Base-by-base conservation (phyloP, 2,329 filamentous ascomycete species). In the Drechslerella dactyloides region DNA sequence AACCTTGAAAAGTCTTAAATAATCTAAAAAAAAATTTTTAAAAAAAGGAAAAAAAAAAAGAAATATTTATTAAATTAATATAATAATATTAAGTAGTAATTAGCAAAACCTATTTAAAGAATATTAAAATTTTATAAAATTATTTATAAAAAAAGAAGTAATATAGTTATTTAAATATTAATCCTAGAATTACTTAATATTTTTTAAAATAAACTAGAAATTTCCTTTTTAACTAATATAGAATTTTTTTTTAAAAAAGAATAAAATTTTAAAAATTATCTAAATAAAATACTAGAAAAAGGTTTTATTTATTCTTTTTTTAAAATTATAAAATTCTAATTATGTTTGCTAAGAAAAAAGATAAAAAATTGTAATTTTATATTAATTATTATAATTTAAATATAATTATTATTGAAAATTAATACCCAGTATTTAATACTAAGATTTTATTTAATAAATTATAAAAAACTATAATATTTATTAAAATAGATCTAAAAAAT, bases 101-200 rank as follows among this genome's bases (percentile, higher is more conserved):
- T 30, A 44, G 33, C 13, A 44, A 24, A 40, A 4, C n/a, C 3
- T 63, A 30, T 44, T 48, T 44, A 23, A 58, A 65, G 17, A 56
- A 37, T 62, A 56, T 53, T 7, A 23, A 53, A 54, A 62, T 5
- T 62, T 55, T 53, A 35, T 51, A 55, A 23, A 56, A 55, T 55
- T 19, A 30, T 46, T 59, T 53, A 37, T 54, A 46, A 17, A 46
- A 30, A 48, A 46, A 54, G 56, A 37, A 23, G n/a, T 19, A 5
- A 35, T 17, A 27, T 37, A 56, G 17, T 62, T 62, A 35, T 24
- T 62, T 37, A 55, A 11, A 55, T 33, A 62, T 62, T 3, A 55
- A 55, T 55, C 7, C 8, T n/a, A 56, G 23, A 62, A 11, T 55
- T 53, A 23, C 24, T 42, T 62, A 56, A 23, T 48, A 4, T 37